phyloP scores from a whole-genome alignment of 192 early-diverging fungal genomes.

The Coemansia sp. region DNA sequence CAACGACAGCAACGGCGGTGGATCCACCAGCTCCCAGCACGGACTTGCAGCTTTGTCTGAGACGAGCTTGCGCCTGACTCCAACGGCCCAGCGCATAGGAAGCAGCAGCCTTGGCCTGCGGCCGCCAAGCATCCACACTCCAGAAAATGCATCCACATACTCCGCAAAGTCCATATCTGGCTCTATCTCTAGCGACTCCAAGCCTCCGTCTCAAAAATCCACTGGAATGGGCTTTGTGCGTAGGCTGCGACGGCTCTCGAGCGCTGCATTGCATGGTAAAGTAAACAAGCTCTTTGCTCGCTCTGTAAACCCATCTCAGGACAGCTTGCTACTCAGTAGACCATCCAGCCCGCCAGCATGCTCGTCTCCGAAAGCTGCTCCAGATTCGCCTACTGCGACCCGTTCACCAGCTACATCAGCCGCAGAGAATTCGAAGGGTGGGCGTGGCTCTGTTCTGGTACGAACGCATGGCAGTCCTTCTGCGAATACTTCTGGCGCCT shows the following conservation, averaged over 20 bases:
- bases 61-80: slow-evolving; percentile 17
- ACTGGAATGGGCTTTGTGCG: slow-evolving; percentile 43
- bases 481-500: slow-evolving; percentile 18
- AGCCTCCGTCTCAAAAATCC: slow-evolving; percentile 49
- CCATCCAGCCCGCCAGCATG: slow-evolving; percentile 21
- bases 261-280: slow-evolving; percentile 45
- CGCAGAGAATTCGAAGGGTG: not conserved
- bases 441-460: not conserved
- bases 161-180: slow-evolving; percentile 31
- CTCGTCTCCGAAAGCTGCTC: slow-evolving; percentile 12
- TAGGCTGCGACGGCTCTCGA: slow-evolving; percentile 44
- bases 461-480: slow-evolving; percentile 11
- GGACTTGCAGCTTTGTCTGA: not conserved
- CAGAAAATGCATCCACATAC: slow-evolving; percentile 38
- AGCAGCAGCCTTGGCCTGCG: slow-evolving; percentile 35
- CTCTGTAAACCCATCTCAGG: slow-evolving; percentile 42
- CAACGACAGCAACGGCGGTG: not conserved
- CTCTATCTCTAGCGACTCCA: slow-evolving; percentile 40
- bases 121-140: slow-evolving; percentile 31
- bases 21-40: slow-evolving; percentile 4
- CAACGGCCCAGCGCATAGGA: slow-evolving; percentile 33
- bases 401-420: not conserved
- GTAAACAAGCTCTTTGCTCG: slow-evolving; percentile 51
- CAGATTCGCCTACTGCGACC: slow-evolving; percentile 8
- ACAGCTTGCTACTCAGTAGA: slow-evolving; percentile 30